Base-by-base conservation (phyloP, 2,329 filamentous ascomycete species). In the Tolypocladium inflatum region DNA sequence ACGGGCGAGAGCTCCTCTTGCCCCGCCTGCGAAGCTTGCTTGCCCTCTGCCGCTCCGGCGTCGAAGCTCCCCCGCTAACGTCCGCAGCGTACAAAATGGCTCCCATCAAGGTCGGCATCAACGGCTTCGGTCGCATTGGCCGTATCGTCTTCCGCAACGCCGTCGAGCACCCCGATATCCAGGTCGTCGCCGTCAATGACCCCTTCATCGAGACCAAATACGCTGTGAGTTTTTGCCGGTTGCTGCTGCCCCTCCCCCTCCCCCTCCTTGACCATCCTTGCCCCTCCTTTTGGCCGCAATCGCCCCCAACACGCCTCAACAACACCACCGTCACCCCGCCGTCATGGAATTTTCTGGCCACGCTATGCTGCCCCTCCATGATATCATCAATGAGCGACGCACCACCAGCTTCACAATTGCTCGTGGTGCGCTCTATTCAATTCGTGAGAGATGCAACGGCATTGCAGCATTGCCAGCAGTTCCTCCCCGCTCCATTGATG, bases 51-150 rank as follows among this genome's bases (percentile, higher is more conserved):
- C 56, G 0, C 38, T 37, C 56, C n/a, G 48, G 7, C 45, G 23
- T 50, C 9, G 8, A n/a, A 51, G 48, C 48, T 35, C 3, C 48
- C 30, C 30, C 10, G 37, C 45, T 41, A 39, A 58, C 17, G 33
- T 26, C 56, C 15, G 38, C 48, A 63, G 59, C 60, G 60, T 56
- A 61, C 69, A 72, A 64, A 67, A 76, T 76, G 74, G 69, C 73
- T 74, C 72, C 74, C 74, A 76, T 81, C 75, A 85, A 95, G 86
- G 90, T 95, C 76, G 91, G 91, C 78, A 97, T 96, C 88, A 97
- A 97, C 89, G 93, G 94, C 79, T 99, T 99, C 84, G 94, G 94
- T 82, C 92, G 94, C 80, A 99, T 99, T 80, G 94, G 94, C 74
- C 90, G 94, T 78, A 97, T 99, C 78, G 88, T 97, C 83, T 94